Conservation (phyloP, 1,139 yeast species). For the Martiniozyma asiatica region DNA sequence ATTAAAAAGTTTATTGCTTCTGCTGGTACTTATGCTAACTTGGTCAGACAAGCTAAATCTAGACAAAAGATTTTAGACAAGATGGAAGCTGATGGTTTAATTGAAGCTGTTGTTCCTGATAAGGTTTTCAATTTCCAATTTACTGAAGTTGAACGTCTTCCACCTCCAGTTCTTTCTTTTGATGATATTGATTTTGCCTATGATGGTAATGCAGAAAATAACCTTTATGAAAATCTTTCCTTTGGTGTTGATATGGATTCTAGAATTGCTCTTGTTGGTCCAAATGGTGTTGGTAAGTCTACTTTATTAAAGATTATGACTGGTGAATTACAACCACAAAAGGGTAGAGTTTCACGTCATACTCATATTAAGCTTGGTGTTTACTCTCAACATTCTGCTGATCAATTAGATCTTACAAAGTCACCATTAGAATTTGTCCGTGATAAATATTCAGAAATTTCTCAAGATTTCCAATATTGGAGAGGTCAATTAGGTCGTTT, state of each 20-base stretch:
- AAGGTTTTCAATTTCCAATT: constrained; percentile 88
- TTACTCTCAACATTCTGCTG: constrained; percentile 97
- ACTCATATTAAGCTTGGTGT: constrained; percentile 97
- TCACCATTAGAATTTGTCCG: constrained; percentile 94
- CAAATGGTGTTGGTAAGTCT: constrained; percentile 99
- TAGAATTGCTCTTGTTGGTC: constrained; percentile 95
- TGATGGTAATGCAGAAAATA: constrained; percentile 77
- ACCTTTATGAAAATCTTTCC: constrained; percentile 79
- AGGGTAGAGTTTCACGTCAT: constrained; percentile 93
- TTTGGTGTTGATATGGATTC: constrained; percentile 99
- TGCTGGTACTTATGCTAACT: constrained; percentile 99
- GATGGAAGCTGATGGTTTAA: constrained; percentile 99
- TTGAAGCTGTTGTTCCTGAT: constrained; percentile 86
- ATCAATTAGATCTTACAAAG: constrained; percentile 90
- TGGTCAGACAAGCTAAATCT: constrained; percentile 97
- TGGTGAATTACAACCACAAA: constrained; percentile 79
- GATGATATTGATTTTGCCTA: constrained; percentile 91
- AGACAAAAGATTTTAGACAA: constrained; percentile 98
- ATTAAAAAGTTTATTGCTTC: constrained; percentile 98
- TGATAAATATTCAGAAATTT: constrained; percentile 75
- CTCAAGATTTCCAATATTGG: constrained; percentile 99
- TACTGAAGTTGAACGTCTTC: constrained; percentile 93
- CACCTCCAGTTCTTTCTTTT: constrained; percentile 97
- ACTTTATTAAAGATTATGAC: constrained; percentile 94
- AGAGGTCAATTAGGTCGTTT: constrained; percentile 96